Evolutionary conservation across 2,329 filamentous ascomycete species (phyloP), one percentile per base, ranked within the genome.

Genomic region (Claviceps arundinis): DNA sequence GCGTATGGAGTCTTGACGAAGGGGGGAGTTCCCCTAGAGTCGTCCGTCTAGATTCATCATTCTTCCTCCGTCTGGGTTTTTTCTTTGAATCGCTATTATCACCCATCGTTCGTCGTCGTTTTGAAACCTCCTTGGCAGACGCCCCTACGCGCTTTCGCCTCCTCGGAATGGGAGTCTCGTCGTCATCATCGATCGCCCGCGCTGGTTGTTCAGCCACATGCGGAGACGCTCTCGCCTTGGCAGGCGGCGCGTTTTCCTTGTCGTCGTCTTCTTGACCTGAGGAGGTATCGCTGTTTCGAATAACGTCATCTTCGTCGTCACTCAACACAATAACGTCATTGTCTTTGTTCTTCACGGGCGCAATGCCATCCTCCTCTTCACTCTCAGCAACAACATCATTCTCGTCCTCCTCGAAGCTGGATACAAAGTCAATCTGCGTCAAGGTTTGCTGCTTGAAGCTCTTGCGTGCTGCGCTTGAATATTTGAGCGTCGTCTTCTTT

Each of bases 401-500:
- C 7, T 56, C 54, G 5, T 63, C 60, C 17, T 61, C 66, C 16
- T 63, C 62, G n/a, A 64, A 62, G 55, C 63, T 65, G 40, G 61
- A 68, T 17, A 67, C 65, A 59, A 66, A 70, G 47, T 68, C 66
- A 44, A 71, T 65, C 56, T 73, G 70, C 5, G 70, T 73, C 22
- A 73, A 56, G 1, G 70, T 73, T 59, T 70, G 67, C 58, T 73
- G 70, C 53, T 62, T 63, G 45, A 70, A 51, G 42, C 59, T 57
- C 52, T 54, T 56, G 13, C 52, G 54, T 38, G 58, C 60, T 48
- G 61, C 57, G 17, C 62, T 61, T 11, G 62, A 63, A 50, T 69
- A 69, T n/a, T 65, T 68, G 24, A 63, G 65, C 13, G 70, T 11
- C 30, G 30, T 57, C 14, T 58, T 59, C 40, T 57, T 68, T 47